Evolutionary conservation across 345 rosid genomes (phyloP).

Genomic region (Viola odorata): DNA sequence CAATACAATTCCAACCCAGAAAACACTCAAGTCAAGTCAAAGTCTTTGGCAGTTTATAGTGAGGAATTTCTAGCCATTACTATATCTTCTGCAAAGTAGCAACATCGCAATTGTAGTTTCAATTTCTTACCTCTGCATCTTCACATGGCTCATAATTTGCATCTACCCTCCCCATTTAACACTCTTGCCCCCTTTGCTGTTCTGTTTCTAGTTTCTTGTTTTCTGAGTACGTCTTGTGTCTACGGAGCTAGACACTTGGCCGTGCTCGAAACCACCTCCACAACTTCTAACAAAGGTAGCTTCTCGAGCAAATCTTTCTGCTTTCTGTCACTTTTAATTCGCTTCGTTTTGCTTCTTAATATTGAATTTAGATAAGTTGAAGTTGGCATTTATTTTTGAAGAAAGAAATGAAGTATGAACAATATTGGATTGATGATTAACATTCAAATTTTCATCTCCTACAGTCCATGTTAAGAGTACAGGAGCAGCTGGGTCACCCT

Average conservation of each 20-base stretch:
- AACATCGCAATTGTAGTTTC: too few species aligned
- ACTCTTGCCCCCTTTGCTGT: not conserved
- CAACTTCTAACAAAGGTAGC: not conserved
- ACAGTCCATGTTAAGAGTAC: not conserved
- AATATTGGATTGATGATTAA: not conserved
- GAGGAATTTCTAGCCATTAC: too few species aligned
- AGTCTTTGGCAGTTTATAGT: too few species aligned
- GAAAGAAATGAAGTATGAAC: not conserved
- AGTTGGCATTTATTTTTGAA: too few species aligned
- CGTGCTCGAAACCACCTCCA: not conserved
- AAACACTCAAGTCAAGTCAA: too few species aligned
- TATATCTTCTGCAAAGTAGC: too few species aligned
- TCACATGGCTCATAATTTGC: too few species aligned
- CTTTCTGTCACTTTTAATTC: not conserved
- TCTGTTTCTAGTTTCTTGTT: not conserved
- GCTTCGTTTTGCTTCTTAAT: not conserved
- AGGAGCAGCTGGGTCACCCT: not conserved
- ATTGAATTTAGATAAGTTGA: too few species aligned
- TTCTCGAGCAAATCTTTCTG: not conserved
- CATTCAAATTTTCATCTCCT: not conserved
- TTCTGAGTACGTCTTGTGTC: not conserved
- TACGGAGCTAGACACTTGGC: not conserved
- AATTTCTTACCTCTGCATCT: too few species aligned
- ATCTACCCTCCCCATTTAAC: too few species aligned
- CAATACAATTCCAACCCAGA: too few species aligned